phyloP scores from a whole-genome alignment of 1,284 basidiomycete species.

The Anthracocystis setariae region DNA sequence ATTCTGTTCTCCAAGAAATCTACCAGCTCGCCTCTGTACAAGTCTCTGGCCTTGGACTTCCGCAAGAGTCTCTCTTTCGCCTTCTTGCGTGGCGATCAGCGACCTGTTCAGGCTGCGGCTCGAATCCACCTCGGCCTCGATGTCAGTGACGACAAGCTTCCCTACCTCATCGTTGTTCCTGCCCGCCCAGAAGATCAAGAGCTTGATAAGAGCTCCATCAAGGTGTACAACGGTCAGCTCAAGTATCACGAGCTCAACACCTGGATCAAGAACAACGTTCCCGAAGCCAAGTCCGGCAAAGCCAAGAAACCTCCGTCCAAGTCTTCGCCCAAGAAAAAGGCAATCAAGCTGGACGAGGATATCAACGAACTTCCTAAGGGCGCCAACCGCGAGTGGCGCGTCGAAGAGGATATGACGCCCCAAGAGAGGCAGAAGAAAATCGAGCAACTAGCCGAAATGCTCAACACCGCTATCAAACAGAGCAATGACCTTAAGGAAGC shows the following conservation, averaged over 20 bases:
- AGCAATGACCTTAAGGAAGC: constrained; percentile 20
- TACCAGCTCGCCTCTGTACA: constrained; percentile 62
- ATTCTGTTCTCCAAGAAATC: constrained; percentile 64
- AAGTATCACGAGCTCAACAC: constrained; percentile 57
- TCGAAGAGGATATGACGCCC: constrained; percentile 41
- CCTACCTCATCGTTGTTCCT: constrained; percentile 55
- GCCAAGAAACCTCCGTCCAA: constrained; percentile 36
- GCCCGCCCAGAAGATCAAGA: constrained; percentile 22
- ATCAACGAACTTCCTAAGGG: constrained; percentile 24
- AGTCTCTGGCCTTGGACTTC: constrained; percentile 64
- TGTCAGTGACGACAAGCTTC: constrained; percentile 52
- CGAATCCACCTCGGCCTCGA: constrained; percentile 52
- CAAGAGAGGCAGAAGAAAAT: constrained; percentile 42
- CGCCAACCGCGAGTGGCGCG: constrained; percentile 40
- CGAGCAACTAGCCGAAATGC: constrained; percentile 45
- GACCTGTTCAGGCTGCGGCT: constrained; percentile 46
- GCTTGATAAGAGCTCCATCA: constrained; percentile 40
- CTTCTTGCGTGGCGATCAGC: constrained; percentile 57
- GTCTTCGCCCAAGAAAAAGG: constrained; percentile 28
- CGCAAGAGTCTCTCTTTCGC: constrained; percentile 56
- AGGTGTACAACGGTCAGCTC: constrained; percentile 56
- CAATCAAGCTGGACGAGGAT: constrained; percentile 35
- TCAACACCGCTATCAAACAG: constrained; percentile 44
- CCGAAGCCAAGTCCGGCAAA: constrained; percentile 43
- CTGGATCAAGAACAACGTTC: constrained; percentile 58